phyloP scores from a whole-genome alignment of 345 rosid species.

The Populus nigra region DNA sequence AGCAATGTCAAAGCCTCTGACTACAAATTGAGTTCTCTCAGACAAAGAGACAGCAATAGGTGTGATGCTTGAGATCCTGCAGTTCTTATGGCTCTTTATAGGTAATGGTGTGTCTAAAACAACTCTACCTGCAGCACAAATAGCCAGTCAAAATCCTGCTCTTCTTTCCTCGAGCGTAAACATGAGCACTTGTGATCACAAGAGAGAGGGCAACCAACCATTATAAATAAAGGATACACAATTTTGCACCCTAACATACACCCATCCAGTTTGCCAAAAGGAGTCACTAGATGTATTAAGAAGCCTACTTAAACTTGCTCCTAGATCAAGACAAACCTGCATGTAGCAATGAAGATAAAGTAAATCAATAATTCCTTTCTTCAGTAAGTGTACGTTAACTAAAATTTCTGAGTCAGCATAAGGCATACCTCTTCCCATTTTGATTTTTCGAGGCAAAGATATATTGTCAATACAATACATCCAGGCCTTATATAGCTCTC shows the following conservation, averaged over 20 bases:
- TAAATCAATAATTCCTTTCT: slow-evolving; percentile 7
- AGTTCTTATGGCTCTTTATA: slow-evolving; percentile 44
- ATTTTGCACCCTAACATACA: slow-evolving; percentile 63
- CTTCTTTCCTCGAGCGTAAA: background rate
- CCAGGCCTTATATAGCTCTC: slow-evolving; percentile 99
- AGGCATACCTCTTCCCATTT: slow-evolving; percentile 88
- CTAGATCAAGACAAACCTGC: slow-evolving; percentile 70
- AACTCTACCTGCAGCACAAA: slow-evolving; percentile 52
- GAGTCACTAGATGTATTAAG: slow-evolving; percentile 57
- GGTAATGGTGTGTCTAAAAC: slow-evolving; percentile 69
- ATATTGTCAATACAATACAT: slow-evolving; percentile 75
- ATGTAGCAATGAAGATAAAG: background rate
- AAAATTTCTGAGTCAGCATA: slow-evolving; percentile 4
- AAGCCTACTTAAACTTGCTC: slow-evolving; percentile 71
- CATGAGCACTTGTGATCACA: background rate
- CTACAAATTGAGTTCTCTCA: slow-evolving; percentile 55
- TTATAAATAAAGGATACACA: slow-evolving; percentile 70
- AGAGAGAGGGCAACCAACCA: slow-evolving; percentile 44
- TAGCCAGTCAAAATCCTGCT: slow-evolving; percentile 9
- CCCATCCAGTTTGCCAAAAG: slow-evolving; percentile 91
- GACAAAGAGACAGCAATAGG: slow-evolving; percentile 74
- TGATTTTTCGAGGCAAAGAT: slow-evolving; percentile 74
- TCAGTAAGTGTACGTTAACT: background rate
- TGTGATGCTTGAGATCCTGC: slow-evolving; percentile 61
- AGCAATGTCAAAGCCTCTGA: slow-evolving; percentile 71